Percentiles rank a stretch among this genome's conserved stretches.
phyloP scores from a whole-genome alignment of 1,284 basidiomycete genomes.

The Malassezia japonica region DNA sequence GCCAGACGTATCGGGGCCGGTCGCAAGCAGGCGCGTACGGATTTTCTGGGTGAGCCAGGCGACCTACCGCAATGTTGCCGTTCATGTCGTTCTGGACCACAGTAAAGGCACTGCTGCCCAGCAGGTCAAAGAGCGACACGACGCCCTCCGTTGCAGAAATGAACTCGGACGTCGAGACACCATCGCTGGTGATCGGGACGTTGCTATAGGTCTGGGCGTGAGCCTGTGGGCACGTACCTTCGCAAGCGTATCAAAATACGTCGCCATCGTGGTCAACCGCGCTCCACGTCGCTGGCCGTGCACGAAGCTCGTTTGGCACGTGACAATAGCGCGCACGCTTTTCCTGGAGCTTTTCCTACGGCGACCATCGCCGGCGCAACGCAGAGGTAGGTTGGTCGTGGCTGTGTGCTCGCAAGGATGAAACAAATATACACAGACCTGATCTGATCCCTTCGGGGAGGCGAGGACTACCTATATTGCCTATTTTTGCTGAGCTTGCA shows the following conservation, averaged over 20 bases:
- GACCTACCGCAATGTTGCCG: conserved; percentile 66
- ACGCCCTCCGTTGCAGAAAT: conserved; percentile 81
- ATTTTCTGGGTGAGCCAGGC: conserved; percentile 50
- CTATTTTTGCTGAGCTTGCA: conserved; percentile 12
- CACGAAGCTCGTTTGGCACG: neutral
- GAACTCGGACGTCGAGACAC: conserved; percentile 79
- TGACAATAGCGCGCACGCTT: neutral
- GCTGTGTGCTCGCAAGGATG: conserved; percentile 1
- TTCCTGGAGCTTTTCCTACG: neutral
- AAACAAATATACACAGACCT: conserved; percentile 18
- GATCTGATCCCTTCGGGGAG: conserved; percentile 19
- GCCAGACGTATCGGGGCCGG: conserved; percentile 55
- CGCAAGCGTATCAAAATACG: conserved; percentile 76
- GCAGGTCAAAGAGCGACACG: conserved; percentile 85
- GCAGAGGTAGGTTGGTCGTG: neutral
- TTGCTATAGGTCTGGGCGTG: conserved; percentile 54
- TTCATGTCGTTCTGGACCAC: conserved; percentile 79
- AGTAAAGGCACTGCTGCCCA: conserved; percentile 74
- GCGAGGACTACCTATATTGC: conserved; percentile 18
- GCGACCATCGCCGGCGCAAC: too few relatives aligned
- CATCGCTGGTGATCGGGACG: conserved; percentile 72
- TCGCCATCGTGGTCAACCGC: conserved; percentile 56
- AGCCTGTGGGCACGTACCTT: too few relatives aligned
- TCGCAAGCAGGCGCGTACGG: conserved; percentile 63
- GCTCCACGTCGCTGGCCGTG: neutral